Percentiles rank a stretch among this genome's conserved stretches.
phyloP scores from a whole-genome alignment of 2,329 filamentous ascomycete genomes.

The Exophiala calicioides region DNA sequence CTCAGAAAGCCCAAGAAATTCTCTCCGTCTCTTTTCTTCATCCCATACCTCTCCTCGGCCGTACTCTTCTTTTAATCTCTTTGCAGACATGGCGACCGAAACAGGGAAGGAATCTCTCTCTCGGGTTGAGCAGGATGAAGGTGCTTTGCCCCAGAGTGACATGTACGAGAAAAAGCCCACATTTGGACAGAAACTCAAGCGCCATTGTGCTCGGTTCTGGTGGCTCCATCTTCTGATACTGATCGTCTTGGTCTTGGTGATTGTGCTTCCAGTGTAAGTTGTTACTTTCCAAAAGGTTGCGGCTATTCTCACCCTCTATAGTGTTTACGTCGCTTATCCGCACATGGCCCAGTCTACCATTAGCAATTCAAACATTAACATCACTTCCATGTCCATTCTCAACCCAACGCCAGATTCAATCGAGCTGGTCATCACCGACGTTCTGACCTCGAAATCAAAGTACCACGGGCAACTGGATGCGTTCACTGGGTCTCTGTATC shows the following conservation, averaged over 20 bases:
- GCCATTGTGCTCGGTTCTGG: conserved; percentile 47
- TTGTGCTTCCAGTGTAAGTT: conserved; percentile 59
- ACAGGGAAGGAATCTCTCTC: neutral
- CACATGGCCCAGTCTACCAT: conserved; percentile 58
- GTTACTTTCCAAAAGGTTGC: too few relatives aligned
- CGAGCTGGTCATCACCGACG: conserved; percentile 50
- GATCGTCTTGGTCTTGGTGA: conserved; percentile 53
- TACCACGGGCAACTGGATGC: conserved; percentile 57
- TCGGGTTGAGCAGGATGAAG: neutral
- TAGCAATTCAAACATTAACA: conserved; percentile 52
- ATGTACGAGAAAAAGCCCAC: conserved; percentile 1
- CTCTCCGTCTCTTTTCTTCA: too few relatives aligned
- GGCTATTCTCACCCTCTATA: conserved; percentile 30
- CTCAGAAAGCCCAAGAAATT: too few relatives aligned
- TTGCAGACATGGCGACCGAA: too few relatives aligned
- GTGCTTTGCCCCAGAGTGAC: neutral
- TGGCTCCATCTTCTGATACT: conserved; percentile 56
- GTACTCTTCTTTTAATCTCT: too few relatives aligned
- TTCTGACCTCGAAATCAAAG: conserved; percentile 50
- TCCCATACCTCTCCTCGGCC: too few relatives aligned
- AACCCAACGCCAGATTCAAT: conserved; percentile 53
- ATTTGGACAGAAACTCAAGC: conserved; percentile 20
- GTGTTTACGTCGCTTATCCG: conserved; percentile 61
- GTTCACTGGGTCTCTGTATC: conserved; percentile 55
- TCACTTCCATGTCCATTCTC: conserved; percentile 54